Percentiles rank a stretch among this genome's conserved stretches.
These are phyloP conservation scores for Coprinopsis sp. DNA, from an alignment of 768 basidiomycete genomes.

Conservation along the genomic window DNA sequence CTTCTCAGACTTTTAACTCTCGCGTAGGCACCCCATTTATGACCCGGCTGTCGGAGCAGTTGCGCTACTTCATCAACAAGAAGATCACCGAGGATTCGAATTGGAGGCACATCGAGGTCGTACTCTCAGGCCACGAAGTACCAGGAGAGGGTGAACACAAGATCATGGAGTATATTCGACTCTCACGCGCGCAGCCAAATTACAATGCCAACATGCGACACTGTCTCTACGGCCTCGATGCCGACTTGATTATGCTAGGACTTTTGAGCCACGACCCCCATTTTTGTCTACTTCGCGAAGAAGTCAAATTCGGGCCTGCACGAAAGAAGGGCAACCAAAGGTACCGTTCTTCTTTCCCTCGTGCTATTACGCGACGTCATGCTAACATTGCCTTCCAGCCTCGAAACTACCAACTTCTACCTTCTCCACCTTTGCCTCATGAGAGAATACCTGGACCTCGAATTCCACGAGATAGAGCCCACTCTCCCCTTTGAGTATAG, in stretches of 20 bases:
- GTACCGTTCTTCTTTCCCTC: conserved; percentile 18
- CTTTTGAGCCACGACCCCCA: conserved; percentile 97
- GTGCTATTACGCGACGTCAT: conserved; percentile 18
- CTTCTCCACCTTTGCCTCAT: conserved; percentile 90
- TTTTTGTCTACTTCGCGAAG: conserved; percentile 95
- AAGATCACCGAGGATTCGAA: conserved; percentile 96
- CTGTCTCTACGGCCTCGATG: conserved; percentile 97
- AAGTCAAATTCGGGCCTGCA: conserved; percentile 93
- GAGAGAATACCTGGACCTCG: conserved; percentile 96
- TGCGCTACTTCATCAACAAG: conserved; percentile 96
- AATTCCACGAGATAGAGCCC: conserved; percentile 73
- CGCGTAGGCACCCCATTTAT: conserved; percentile 87
- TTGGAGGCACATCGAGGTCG: conserved; percentile 89
- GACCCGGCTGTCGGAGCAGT: conserved; percentile 84
- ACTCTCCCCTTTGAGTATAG: conserved; percentile 75
- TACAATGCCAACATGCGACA: conserved; percentile 97
- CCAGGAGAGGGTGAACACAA: conserved; percentile 99
- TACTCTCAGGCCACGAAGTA: conserved; percentile 95
- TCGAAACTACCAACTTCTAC: conserved; percentile 89
- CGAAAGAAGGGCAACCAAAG: conserved; percentile 64
- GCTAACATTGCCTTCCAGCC: conserved; percentile 21
- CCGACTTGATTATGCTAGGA: conserved; percentile 97
- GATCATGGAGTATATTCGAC: conserved; percentile 98
- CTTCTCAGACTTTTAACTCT: neutral
- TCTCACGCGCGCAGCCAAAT: conserved; percentile 90